Evolutionary conservation across 78 protist species (phyloP), one percentile per base, ranked within the genome.

Genomic region (Emiliania huxleyi): DNA sequence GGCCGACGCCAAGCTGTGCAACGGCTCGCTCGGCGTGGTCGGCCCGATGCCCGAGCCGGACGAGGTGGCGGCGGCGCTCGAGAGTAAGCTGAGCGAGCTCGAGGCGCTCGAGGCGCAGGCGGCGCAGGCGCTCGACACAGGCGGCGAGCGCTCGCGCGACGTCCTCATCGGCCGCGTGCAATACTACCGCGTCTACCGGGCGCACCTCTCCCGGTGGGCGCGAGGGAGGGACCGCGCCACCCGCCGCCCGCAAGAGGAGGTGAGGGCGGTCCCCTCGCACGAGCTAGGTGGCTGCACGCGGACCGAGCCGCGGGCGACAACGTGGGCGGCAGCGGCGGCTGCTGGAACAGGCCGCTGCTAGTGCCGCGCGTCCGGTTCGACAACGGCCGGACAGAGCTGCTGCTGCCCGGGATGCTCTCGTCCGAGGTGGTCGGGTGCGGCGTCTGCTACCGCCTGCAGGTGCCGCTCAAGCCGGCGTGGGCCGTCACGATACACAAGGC

Each of bases 401-500:
- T 77, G 35, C 46, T 77, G 29, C 85, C 85, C 1, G 48, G 1
- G 42, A 5, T 77, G 48, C 85, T 77, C 3, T 22, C 11, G 42
- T 3, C 35, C 49, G 85, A 77, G n/a, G 85, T 77, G 29, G 85
- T 77, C 29, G 85, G 85, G 23, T 33, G 23, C 18, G 85, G 85
- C 85, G 21, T 40, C 19, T 83, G 89, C 79, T 87, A 93, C 46
- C 94, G 98, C 25, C 18, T 45, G 40, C 98, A 97, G 75, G 75
- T 62, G 29, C 98, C 98, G 18, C 92, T 97, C 29, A 94, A 71
- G 18, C 91, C 96, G 21, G 97, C 98, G 18, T 97, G 97, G 97
- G 98, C 98, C n/a, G 38, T 96, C 40, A 96, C 96, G 22, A 96
- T 97, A 62, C 98, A 97, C 87, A 97, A 97, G 90, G 40, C 95